These are phyloP conservation scores for Lizonia empirigonia DNA, from an alignment of 2,329 filamentous ascomycete species.

Conservation along the genomic window DNA sequence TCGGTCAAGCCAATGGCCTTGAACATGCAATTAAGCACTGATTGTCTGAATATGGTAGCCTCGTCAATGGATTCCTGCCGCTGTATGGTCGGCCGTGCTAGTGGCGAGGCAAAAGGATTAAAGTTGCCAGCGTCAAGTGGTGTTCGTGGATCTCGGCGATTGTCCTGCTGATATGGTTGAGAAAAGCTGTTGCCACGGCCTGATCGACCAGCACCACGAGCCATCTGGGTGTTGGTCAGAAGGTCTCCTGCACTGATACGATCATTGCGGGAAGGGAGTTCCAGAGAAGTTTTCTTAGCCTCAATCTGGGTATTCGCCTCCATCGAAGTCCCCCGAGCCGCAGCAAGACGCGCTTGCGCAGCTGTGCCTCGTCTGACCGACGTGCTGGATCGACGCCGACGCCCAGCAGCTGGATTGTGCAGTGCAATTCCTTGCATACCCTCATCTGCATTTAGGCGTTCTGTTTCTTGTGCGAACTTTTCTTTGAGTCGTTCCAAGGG, in stretches of 20 bases:
- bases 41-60: constrained; percentile 84
- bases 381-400: constrained; percentile 72
- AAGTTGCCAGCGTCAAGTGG: constrained; percentile 53
- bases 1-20: constrained; percentile 85
- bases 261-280: constrained; percentile 36
- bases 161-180: constrained; percentile 54
- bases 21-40: constrained; percentile 93
- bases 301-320: constrained; percentile 30
- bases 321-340: constrained; percentile 51
- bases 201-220: constrained; percentile 63
- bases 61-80: constrained; percentile 85
- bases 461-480: constrained; percentile 85
- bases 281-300: constrained; percentile 32
- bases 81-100: constrained; percentile 56
- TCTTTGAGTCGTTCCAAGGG: constrained; percentile 86
- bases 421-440: constrained; percentile 91
- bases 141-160: constrained; percentile 48
- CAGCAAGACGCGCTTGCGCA: constrained; percentile 66
- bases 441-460: constrained; percentile 80
- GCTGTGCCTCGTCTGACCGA: constrained; percentile 77
- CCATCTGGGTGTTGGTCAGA: constrained; percentile 75
- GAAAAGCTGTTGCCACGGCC: constrained; percentile 52
- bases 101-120: constrained; percentile 49
- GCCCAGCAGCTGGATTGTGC: constrained; percentile 75
- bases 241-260: constrained; percentile 68